phyloP scores from a whole-genome alignment of 164 flowering plant species.

The Liquidambar formosana region DNA sequence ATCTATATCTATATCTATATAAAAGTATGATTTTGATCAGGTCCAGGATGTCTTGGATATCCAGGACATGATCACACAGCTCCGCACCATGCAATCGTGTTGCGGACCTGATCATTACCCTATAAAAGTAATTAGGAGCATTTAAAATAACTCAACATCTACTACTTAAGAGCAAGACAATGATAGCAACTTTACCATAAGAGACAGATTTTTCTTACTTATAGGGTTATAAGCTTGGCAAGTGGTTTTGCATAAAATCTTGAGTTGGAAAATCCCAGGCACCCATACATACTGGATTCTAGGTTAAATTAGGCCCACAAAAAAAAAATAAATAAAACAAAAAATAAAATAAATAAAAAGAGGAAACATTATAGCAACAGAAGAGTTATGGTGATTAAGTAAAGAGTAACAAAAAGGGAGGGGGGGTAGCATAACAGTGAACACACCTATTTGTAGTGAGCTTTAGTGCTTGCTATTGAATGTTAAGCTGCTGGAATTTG shows the following conservation, averaged over 20 bases:
- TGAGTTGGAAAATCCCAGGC: slow-evolving; percentile 96
- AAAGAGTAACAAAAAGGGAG: neutral
- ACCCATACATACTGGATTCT: slow-evolving; percentile 91
- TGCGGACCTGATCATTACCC: too few species aligned
- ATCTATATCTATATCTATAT: too few species aligned
- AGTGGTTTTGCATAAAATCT: slow-evolving; percentile 99
- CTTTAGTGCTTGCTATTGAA: slow-evolving; percentile 97
- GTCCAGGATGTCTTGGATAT: too few species aligned
- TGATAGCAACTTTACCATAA: neutral
- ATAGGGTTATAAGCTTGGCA: slow-evolving; percentile 91
- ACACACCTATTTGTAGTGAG: slow-evolving; percentile 95
- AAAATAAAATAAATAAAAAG: neutral
- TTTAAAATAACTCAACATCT: neutral
- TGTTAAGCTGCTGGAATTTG: slow-evolving; percentile 79
- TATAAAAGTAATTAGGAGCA: too few species aligned
- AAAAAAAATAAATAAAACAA: too few species aligned
- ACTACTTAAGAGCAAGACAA: neutral
- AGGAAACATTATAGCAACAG: neutral
- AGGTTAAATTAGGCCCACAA: slow-evolving; percentile 4
- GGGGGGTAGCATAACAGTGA: neutral
- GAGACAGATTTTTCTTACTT: slow-evolving; percentile 42
- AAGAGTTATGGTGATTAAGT: neutral
- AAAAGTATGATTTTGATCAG: too few species aligned
- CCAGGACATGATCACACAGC: too few species aligned
- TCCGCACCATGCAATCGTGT: too few species aligned